Conservation (phyloP, 164 flowering plant genomes). For the Annona cherimola region DNA sequence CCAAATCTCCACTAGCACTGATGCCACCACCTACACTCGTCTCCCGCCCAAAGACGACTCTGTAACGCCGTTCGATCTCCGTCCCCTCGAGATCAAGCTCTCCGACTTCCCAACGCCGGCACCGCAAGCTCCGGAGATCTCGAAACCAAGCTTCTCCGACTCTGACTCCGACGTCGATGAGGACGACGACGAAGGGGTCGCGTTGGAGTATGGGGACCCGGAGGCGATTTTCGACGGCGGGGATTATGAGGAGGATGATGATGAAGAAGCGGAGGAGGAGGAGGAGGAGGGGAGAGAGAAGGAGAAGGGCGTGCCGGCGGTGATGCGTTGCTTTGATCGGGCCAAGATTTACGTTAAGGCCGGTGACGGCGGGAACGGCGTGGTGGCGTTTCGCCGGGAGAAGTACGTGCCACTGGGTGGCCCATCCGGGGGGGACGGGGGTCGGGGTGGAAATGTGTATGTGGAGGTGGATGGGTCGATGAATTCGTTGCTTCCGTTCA, state of each 20-base stretch:
- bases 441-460: slow-evolving; percentile 87
- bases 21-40: slow-evolving; percentile 67
- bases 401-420: slow-evolving; percentile 91
- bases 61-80: not conserved
- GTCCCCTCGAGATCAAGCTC: slow-evolving; percentile 25
- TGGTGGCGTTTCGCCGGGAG: slow-evolving; percentile 90
- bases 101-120: slow-evolving; percentile 18
- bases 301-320: slow-evolving; percentile 95
- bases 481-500: slow-evolving; percentile 87
- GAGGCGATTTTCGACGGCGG: slow-evolving; percentile 1
- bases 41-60: slow-evolving; percentile 59
- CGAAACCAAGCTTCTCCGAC: not conserved
- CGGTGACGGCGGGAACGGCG: slow-evolving; percentile 95
- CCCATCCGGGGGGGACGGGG: slow-evolving; percentile 97
- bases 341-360: slow-evolving; percentile 82
- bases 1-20: slow-evolving; percentile 21
- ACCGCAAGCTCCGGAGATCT: not conserved
- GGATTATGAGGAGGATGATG: slow-evolving; percentile 8
- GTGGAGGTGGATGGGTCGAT: slow-evolving; percentile 79
- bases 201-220: slow-evolving; percentile 11
- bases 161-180: slow-evolving; percentile 17
- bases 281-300: slow-evolving; percentile 33
- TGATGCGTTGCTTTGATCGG: slow-evolving; percentile 91
- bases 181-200: slow-evolving; percentile 12
- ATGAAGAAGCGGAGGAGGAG: not conserved